Conservation (phyloP, 2,329 filamentous ascomycete genomes). For the Ophiostoma triangulosporum region DNA sequence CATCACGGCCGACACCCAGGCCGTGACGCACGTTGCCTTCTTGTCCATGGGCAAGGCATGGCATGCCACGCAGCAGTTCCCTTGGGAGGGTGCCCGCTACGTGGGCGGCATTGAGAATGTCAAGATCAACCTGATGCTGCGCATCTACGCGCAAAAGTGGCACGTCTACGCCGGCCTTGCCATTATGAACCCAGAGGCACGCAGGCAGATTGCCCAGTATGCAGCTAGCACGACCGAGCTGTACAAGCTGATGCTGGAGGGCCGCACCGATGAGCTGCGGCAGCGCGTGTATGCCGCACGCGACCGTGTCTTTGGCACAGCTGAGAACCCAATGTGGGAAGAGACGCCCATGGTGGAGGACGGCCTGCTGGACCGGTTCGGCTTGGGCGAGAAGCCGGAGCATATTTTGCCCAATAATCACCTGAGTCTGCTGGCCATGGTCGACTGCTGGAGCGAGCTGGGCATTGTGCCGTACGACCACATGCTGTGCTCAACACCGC, state of each 20-base stretch:
- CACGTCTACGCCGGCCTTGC: conserved; percentile 97
- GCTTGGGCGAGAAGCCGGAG: conserved; percentile 50
- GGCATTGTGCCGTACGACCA: conserved; percentile 95
- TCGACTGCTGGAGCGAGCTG: conserved; percentile 93
- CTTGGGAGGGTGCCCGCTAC: conserved; percentile 93
- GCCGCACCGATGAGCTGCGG: conserved; percentile 61
- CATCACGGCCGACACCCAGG: conserved; percentile 96
- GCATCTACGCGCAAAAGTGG: conserved; percentile 98
- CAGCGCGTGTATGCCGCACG: conserved; percentile 50
- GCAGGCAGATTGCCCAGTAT: conserved; percentile 87
- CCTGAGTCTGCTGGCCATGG: conserved; percentile 84
- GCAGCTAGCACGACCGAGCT: conserved; percentile 83
- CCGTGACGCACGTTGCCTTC: conserved; percentile 94
- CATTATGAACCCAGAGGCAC: conserved; percentile 88
- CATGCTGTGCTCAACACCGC: conserved; percentile 97
- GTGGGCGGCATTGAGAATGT: conserved; percentile 97
- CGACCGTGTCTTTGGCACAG: conserved; percentile 61
- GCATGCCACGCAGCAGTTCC: conserved; percentile 89
- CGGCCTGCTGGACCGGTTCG: conserved; percentile 78
- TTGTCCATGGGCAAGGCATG: conserved; percentile 96
- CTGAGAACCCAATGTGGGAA: conserved; percentile 48
- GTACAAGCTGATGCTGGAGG: conserved; percentile 93
- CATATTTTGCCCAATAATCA: conserved; percentile 70
- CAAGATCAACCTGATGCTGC: conserved; percentile 94
- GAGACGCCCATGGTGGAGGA: conserved; percentile 63